These are phyloP conservation scores for Vitis labrusca DNA, from an alignment of 164 flowering plant species.

Conservation along the genomic window DNA sequence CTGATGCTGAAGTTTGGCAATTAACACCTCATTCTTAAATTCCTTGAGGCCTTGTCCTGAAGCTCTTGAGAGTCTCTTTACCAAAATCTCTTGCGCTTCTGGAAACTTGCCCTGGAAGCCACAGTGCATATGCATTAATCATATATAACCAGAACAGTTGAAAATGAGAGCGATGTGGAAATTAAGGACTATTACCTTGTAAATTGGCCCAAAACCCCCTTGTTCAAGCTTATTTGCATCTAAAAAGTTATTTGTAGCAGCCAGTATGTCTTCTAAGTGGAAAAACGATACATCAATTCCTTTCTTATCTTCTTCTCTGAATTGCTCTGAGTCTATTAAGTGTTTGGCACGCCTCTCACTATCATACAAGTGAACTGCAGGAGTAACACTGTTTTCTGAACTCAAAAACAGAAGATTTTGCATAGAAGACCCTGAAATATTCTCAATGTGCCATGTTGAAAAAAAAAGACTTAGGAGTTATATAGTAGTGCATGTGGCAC, in stretches of 20 bases:
- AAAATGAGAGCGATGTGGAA: neutral
- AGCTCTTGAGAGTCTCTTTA: neutral
- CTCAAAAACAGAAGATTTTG: too few relatives aligned
- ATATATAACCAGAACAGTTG: neutral
- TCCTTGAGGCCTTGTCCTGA: too few relatives aligned
- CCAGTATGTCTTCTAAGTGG: slow-evolving; percentile 6
- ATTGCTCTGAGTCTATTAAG: slow-evolving; percentile 6
- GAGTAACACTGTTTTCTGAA: neutral
- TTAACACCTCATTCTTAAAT: too few relatives aligned
- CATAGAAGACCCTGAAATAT: too few relatives aligned
- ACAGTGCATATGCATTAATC: too few relatives aligned
- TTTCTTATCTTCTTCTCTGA: slow-evolving; percentile 15
- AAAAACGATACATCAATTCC: slow-evolving; percentile 20
- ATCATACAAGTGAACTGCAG: neutral
- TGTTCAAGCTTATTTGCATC: too few relatives aligned
- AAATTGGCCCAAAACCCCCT: too few relatives aligned
- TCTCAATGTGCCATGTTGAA: too few relatives aligned
- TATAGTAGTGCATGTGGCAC: too few relatives aligned
- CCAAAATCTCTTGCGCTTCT: neutral
- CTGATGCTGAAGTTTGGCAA: neutral
- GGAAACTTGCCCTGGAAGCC: neutral
- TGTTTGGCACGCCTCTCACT: slow-evolving; percentile 13
- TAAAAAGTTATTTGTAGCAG: neutral
- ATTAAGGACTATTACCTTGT: neutral
- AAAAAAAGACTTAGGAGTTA: too few relatives aligned